These are phyloP conservation scores for Metschnikowia continentalis DNA, from an alignment of 805 yeast genomes.

Conservation along the genomic window DNA sequence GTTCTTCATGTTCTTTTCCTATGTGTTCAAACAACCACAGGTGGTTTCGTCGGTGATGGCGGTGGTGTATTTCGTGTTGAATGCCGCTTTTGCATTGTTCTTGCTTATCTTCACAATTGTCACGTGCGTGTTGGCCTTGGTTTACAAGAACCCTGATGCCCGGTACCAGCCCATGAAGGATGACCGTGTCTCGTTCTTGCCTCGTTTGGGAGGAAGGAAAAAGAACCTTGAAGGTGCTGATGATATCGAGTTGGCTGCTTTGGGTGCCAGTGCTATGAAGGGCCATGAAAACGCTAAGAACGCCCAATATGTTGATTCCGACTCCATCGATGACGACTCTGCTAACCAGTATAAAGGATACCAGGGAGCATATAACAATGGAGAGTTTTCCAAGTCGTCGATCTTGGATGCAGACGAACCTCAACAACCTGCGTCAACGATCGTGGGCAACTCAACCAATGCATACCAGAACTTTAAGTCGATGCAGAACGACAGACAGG, in stretches of 20 bases:
- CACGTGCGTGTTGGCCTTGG: conserved; percentile 77
- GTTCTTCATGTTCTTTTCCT: conserved; percentile 85
- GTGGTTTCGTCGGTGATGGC: conserved; percentile 92
- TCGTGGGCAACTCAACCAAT: conserved; percentile 36
- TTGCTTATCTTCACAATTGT: conserved; percentile 81
- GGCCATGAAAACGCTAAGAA: conserved; percentile 46
- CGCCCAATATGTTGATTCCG: conserved; percentile 26
- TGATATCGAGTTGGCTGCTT: conserved; percentile 64
- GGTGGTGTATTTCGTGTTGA: conserved; percentile 79
- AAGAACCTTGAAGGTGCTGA: conserved; percentile 27
- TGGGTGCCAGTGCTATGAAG: conserved; percentile 66
- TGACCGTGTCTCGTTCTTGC: conserved; percentile 93
- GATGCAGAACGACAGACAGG: conserved; percentile 12
- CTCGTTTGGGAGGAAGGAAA: conserved; percentile 44
- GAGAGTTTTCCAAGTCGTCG: conserved; percentile 12
- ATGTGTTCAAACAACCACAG: conserved; percentile 75
- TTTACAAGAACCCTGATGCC: conserved; percentile 90
- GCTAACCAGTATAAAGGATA: conserved; percentile 6
- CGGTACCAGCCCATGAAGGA: conserved; percentile 95
- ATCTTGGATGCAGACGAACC: conserved; percentile 27
- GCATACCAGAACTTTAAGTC: conserved; percentile 24
- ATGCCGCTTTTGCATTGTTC: conserved; percentile 83
- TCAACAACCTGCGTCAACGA: conserved; percentile 41
- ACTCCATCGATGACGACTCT: conserved; percentile 28
- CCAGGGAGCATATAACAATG: conserved; percentile 12